Evolutionary conservation across 257 asterid species (phyloP).

Genomic region (Misopates orontium): DNA sequence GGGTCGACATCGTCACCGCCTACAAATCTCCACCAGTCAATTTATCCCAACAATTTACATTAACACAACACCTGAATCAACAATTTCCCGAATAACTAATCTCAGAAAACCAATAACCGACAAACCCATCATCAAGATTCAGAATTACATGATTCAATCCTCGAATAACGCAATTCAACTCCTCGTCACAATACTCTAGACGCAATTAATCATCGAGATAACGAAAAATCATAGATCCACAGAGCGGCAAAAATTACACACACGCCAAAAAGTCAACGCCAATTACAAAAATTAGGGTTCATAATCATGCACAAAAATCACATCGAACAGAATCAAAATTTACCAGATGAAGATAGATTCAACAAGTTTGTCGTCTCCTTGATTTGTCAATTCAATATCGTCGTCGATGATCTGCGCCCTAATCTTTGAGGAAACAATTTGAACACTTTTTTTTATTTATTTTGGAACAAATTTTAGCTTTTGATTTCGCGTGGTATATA

Average conservation of each 20-base stretch:
- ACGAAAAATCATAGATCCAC: conserved; percentile 37
- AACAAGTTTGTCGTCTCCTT: conserved; percentile 1
- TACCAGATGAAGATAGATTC: conserved; percentile 36
- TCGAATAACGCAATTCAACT: background rate
- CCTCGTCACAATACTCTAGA: conserved; percentile 1
- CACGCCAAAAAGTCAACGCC: conserved; percentile 22
- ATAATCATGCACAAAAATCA: background rate
- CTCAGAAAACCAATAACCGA: background rate
- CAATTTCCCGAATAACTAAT: background rate
- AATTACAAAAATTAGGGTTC: conserved; percentile 20
- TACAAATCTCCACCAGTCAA: too few species aligned
- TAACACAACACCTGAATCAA: background rate
- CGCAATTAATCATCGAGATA: conserved; percentile 13
- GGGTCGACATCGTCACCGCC: conserved; percentile 78
- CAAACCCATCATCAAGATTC: conserved; percentile 1
- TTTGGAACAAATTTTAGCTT: too few species aligned
- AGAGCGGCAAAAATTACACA: conserved; percentile 4
- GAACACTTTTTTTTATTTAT: too few species aligned
- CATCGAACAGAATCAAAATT: background rate
- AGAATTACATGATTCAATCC: background rate
- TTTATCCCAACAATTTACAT: background rate
- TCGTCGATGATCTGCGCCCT: background rate
- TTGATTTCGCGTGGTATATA: conserved; percentile 36
- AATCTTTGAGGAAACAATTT: too few species aligned
- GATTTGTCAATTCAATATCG: background rate